Base-by-base conservation (phyloP, 2,329 filamentous ascomycete species). In the Corinectria fuckeliana region DNA sequence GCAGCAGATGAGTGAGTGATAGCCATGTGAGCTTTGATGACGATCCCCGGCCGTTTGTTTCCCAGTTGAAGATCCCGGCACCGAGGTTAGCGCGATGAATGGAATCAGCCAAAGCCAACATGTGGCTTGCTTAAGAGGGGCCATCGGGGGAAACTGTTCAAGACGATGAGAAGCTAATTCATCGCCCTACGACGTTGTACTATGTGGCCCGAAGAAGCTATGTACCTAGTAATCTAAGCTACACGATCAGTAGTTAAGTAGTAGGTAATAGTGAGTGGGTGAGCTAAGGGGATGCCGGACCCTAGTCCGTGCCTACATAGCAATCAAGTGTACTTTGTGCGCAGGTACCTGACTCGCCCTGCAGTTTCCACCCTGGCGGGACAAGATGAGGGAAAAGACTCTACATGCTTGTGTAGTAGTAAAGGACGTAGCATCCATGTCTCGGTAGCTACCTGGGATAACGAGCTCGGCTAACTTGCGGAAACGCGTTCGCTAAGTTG, bases 231-330 rank as follows among this genome's bases (percentile, higher is more conserved):
- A n/a, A n/a, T n/a, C n/a, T n/a, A n/a, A 62, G 67, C 45, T 60
- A 63, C 56, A 53, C 25, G 54, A 36, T 23, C 32, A 56, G 34
- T 60, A 55, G 38, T 52, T 44, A 60, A 56, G 11, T 41, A 58
- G 52, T n/a, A n/a, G n/a, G n/a, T n/a, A n/a, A n/a, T n/a, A n/a
- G n/a, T n/a, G n/a, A n/a, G n/a, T n/a, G n/a, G n/a, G n/a, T n/a
- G n/a, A n/a, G n/a, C n/a, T n/a, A n/a, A n/a, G n/a, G n/a, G n/a
- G n/a, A n/a, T n/a, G n/a, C 60, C 42, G 50, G 66, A 41, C 48
- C 53, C 55, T 45, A 64, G 65, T 66, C 64, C 60, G 67, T 69
- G 67, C 67, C 67, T 70, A n/a, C n/a, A n/a, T n/a, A 62, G 57
- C 64, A 64, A 69, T 69, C 67, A 10, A 23, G 26, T 16, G 8